phyloP scores from a whole-genome alignment of 169 alveolate genomes.

The Plasmodium gonderi region DNA sequence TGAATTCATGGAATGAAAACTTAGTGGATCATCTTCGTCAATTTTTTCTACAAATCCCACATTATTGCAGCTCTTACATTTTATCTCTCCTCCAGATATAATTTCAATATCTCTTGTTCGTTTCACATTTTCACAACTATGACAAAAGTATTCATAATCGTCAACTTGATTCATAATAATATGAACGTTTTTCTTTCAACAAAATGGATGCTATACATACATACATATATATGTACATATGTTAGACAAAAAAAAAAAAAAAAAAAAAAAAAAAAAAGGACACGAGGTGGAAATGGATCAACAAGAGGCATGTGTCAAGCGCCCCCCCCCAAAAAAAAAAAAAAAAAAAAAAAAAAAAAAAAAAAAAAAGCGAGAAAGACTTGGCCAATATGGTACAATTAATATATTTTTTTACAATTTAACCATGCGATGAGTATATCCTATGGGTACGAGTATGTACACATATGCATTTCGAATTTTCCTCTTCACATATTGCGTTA shows the following conservation, averaged over 20 bases:
- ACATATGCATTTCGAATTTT: neutral
- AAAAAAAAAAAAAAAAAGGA: neutral
- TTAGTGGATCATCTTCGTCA: slow-evolving; percentile 65
- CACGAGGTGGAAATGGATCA: neutral
- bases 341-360: neutral
- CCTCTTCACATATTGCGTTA: no score
- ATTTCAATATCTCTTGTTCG: slow-evolving; percentile 64
- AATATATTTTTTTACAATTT: neutral
- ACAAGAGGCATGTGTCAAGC: neutral
- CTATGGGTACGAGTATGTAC: neutral
- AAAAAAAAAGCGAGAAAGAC: neutral
- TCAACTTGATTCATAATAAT: slow-evolving; percentile 60
- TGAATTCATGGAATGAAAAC: slow-evolving; percentile 38
- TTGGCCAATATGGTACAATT: neutral
- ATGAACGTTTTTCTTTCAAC: neutral
- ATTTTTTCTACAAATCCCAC: slow-evolving; percentile 63
- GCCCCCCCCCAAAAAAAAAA: neutral
- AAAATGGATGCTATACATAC: neutral
- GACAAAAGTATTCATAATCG: slow-evolving; percentile 68
- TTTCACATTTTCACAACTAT: slow-evolving; percentile 73
- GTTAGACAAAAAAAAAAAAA: neutral
- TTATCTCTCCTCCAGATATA: slow-evolving; percentile 44
- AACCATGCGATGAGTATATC: neutral
- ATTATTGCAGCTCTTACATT: slow-evolving; percentile 52
- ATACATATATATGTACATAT: neutral